phyloP scores from a whole-genome alignment of 2,329 filamentous ascomycete genomes.

The Lachnellula suecica region DNA sequence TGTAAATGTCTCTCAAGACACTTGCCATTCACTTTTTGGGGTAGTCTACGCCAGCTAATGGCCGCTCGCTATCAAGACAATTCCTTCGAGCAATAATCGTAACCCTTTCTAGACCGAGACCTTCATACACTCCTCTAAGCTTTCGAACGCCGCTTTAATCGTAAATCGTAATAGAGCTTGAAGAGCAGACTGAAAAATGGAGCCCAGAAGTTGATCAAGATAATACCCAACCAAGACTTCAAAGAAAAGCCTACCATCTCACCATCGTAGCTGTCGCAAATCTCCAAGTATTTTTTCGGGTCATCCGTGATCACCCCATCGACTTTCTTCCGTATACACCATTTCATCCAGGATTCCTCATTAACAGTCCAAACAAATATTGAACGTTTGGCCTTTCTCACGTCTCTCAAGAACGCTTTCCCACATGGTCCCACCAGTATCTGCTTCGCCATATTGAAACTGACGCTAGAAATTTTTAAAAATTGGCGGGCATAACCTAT shows the following conservation, averaged over 20 bases:
- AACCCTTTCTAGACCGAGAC: no score
- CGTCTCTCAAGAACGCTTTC: conserved; percentile 61
- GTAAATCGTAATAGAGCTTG: conserved; percentile 17
- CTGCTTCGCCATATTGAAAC: conserved; percentile 75
- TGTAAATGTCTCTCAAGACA: background rate
- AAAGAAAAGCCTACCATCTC: conserved; percentile 17
- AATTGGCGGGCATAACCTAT: conserved; percentile 65
- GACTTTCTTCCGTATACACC: conserved; percentile 64
- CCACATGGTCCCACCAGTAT: conserved; percentile 69
- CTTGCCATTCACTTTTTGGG: background rate
- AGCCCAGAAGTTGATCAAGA: conserved; percentile 22
- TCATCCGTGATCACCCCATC: conserved; percentile 89
- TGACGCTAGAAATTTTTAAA: conserved; percentile 63
- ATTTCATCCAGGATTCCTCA: conserved; percentile 74
- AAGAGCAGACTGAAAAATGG: conserved; percentile 20
- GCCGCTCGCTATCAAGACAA: background rate
- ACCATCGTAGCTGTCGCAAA: conserved; percentile 44
- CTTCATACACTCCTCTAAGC: conserved; percentile 10
- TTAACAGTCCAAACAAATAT: conserved; percentile 90
- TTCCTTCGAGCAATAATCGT: no score
- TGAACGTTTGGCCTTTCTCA: conserved; percentile 52
- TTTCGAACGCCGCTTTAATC: conserved; percentile 10
- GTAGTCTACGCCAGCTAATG: background rate
- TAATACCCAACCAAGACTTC: conserved; percentile 12
- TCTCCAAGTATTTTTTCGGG: conserved; percentile 63